These are phyloP conservation scores for Suhomyces coccinellae DNA, from an alignment of 1,139 yeast genomes.

Conservation along the genomic window DNA sequence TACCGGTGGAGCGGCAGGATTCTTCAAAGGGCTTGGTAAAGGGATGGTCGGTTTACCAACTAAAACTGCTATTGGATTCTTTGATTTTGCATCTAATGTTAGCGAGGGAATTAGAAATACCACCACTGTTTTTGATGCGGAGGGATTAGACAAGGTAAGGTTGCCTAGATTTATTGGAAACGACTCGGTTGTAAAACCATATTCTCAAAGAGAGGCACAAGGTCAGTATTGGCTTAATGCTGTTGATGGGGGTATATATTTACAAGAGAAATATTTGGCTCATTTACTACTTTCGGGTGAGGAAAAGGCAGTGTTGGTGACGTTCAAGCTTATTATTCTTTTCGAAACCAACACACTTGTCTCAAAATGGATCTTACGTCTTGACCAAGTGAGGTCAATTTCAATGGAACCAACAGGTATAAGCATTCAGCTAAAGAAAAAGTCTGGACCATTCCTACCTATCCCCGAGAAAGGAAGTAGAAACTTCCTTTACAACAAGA, in stretches of 20 bases:
- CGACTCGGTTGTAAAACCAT: constrained; percentile 73
- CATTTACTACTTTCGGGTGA: constrained; percentile 82
- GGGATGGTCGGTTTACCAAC: constrained; percentile 96
- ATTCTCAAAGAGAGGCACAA: constrained; percentile 80
- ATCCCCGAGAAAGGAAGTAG: constrained; percentile 68
- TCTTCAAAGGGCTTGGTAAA: constrained; percentile 89
- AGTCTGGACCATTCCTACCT: constrained; percentile 75
- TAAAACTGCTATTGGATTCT: constrained; percentile 91
- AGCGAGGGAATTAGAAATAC: constrained; percentile 94
- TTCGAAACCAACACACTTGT: constrained; percentile 63
- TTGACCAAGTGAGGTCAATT: constrained; percentile 63
- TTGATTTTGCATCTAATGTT: constrained; percentile 89
- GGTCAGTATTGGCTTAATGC: constrained; percentile 92
- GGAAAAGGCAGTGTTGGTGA: constrained; percentile 74
- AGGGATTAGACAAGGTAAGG: constrained; percentile 76
- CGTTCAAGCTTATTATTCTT: constrained; percentile 69
- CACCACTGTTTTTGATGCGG: constrained; percentile 85
- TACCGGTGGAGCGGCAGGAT: constrained; percentile 84
- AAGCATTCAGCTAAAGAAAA: constrained; percentile 59
- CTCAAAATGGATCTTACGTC: constrained; percentile 65
- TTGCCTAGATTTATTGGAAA: constrained; percentile 74
- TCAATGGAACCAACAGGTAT: constrained; percentile 82
- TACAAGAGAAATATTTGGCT: constrained; percentile 75
- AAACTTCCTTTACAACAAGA: constrained; percentile 66
- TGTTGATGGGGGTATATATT: constrained; percentile 76